Conservation (phyloP, 148 eudicot genomes). For the Linanthus parryae region DNA sequence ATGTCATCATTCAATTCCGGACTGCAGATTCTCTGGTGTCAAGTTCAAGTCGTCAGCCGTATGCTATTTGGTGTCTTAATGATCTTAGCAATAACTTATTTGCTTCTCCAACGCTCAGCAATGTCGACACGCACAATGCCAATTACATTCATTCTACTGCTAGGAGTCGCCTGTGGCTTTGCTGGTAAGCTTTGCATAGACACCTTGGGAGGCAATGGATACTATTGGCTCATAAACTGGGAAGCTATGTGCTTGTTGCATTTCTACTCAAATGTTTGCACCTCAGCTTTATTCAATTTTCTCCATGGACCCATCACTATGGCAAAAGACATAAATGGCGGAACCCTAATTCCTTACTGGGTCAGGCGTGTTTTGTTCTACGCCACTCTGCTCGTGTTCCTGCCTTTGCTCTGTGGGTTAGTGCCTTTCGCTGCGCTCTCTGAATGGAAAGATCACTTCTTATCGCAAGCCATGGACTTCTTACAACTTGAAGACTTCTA, state of each 20-base stretch:
- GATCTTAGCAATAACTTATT: slow-evolving; percentile 40
- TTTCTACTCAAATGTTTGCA: slow-evolving; percentile 43
- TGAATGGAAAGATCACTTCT: background rate
- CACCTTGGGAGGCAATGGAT: slow-evolving; percentile 79
- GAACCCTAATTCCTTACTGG: background rate
- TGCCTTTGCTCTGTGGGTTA: background rate
- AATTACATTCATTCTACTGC: slow-evolving; percentile 55
- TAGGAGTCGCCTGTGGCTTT: slow-evolving; percentile 56
- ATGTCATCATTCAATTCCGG: slow-evolving; percentile 61
- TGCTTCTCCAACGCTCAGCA: slow-evolving; percentile 53
- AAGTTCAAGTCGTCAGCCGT: slow-evolving; percentile 55
- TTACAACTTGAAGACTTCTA: slow-evolving; percentile 16
- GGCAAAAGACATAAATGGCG: slow-evolving; percentile 14
- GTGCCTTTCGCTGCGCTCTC: background rate
- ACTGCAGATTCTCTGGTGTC: slow-evolving; percentile 45
- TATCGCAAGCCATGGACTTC: slow-evolving; percentile 23
- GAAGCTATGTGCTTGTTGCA: slow-evolving; percentile 55
- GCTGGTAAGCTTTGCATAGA: slow-evolving; percentile 77
- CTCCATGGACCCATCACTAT: slow-evolving; percentile 57
- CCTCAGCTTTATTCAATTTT: slow-evolving; percentile 31
- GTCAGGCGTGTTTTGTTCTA: background rate
- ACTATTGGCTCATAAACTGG: slow-evolving; percentile 68
- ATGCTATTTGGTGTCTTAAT: slow-evolving; percentile 56
- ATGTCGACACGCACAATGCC: slow-evolving; percentile 71
- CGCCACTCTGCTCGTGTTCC: background rate